Conservation (phyloP, 2,329 filamentous ascomycete species). For the Aureobasidium zeae region DNA sequence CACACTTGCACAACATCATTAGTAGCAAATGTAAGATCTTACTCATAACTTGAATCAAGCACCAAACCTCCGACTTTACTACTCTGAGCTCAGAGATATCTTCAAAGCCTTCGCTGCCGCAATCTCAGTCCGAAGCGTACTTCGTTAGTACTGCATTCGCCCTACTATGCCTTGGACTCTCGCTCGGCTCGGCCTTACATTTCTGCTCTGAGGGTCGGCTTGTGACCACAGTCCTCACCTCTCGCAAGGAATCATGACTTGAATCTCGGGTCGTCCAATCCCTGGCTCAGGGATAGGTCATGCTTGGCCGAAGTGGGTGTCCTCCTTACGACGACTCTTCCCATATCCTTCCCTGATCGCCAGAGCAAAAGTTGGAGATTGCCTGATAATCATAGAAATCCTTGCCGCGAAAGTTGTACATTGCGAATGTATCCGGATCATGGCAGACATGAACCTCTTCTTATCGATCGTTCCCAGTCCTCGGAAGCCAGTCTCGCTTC, state of each 20-base stretch:
- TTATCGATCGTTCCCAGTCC: too few species aligned
- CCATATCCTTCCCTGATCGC: too few species aligned
- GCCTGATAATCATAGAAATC: too few species aligned
- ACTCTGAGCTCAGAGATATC: too few species aligned
- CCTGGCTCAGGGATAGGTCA: background rate
- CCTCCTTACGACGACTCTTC: too few species aligned
- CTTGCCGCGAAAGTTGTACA: too few species aligned
- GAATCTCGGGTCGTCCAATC: conserved; percentile 4
- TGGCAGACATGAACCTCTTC: too few species aligned
- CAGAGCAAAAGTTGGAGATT: too few species aligned
- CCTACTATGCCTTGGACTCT: background rate
- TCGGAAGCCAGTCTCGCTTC: too few species aligned
- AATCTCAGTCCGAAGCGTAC: too few species aligned
- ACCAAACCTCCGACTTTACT: background rate
- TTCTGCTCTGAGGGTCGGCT: background rate
- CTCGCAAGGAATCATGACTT: background rate
- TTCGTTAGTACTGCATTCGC: background rate
- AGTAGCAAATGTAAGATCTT: background rate
- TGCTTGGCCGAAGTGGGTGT: conserved; percentile 7
- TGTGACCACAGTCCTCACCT: conserved; percentile 5
- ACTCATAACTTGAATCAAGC: background rate
- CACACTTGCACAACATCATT: background rate
- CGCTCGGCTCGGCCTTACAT: background rate
- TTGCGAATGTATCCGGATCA: too few species aligned
- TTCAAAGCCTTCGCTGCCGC: too few species aligned